Evolutionary conservation across 352 stramenopile species (phyloP), one percentile per base, ranked within the genome.

Genomic region (Thalassiosira exigua): DNA sequence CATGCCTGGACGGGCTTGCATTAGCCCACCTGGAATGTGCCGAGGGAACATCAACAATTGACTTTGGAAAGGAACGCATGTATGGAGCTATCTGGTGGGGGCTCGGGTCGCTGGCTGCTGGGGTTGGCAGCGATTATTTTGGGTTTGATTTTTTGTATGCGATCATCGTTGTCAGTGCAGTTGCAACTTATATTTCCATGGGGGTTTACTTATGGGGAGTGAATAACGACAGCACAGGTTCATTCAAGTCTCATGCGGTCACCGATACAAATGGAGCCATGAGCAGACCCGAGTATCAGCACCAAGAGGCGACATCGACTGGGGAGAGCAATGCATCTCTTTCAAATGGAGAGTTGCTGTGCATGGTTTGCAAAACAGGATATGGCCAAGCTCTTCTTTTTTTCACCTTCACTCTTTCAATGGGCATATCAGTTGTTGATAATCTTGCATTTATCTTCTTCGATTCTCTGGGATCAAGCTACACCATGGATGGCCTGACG

Each of bases 1-100:
- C 73, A 12, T 39, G 36, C 22, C 39, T 89, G 41, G 79, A 91
- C 64, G 79, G 79, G 29, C 67, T 89, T 12, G 59, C 62, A 32
- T 26, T 88, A 26, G 58, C 74, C 7, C 79, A 81, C 64, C 53
- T 88, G 4, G 46, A 76, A 19, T 68, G 58, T 29, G 41, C 41
- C 42, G 42, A 70, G 5, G 44, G 12, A 4, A 26, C 42, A 51
- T 69, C 69, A 12, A 39, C 52, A 17, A 48, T n/a, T 7, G 59
- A 79, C 39, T 79, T 75, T 64, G 67, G 74, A 1, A 59, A 66
- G 32, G 74, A 82, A 44, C 61, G 74, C 50, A 59, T 79, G 53
- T 79, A 70, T 46, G 74, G 74, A 33, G 74, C 67, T 19, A n/a
- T 74, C 14, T 74, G 27, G 22, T 82, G 74, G 74, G 69, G 59